Conservation (phyloP, 768 basidiomycete species). For the Tricholoma bakamatsutake region DNA sequence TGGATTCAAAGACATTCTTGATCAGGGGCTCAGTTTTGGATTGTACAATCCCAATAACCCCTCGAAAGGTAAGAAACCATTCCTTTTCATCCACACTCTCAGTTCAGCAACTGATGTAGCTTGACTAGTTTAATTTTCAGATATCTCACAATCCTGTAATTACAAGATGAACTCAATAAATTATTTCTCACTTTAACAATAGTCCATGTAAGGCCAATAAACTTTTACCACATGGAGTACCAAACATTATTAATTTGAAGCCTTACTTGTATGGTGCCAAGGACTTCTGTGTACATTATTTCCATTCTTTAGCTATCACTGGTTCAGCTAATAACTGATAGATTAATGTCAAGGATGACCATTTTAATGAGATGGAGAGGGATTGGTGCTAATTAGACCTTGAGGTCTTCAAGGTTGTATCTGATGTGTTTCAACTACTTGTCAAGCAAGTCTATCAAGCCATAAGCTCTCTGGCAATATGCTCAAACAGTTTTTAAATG, state of each 20-base stretch:
- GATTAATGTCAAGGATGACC: neutral
- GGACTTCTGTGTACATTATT: constrained; percentile 27
- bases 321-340: neutral
- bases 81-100: too few relatives aligned
- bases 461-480: neutral
- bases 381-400: neutral
- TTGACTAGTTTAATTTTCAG: too few relatives aligned
- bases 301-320: too few relatives aligned
- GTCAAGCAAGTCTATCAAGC: neutral
- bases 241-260: constrained; percentile 20
- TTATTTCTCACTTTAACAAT: neutral
- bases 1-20: constrained; percentile 32
- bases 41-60: constrained; percentile 23
- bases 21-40: constrained; percentile 21
- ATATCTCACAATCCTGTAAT: too few relatives aligned
- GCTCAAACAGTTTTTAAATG: neutral
- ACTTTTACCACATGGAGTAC: constrained; percentile 27
- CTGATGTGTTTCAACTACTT: neutral
- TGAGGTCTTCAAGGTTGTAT: neutral
- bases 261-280: constrained; percentile 19
- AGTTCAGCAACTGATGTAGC: too few relatives aligned
- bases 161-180: too few relatives aligned
- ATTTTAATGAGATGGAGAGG: neutral
- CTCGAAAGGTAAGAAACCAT: constrained; percentile 13
- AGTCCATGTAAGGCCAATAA: constrained; percentile 19